Conservation (phyloP, 805 yeast species). For the Metschnikowia dekortorum region DNA sequence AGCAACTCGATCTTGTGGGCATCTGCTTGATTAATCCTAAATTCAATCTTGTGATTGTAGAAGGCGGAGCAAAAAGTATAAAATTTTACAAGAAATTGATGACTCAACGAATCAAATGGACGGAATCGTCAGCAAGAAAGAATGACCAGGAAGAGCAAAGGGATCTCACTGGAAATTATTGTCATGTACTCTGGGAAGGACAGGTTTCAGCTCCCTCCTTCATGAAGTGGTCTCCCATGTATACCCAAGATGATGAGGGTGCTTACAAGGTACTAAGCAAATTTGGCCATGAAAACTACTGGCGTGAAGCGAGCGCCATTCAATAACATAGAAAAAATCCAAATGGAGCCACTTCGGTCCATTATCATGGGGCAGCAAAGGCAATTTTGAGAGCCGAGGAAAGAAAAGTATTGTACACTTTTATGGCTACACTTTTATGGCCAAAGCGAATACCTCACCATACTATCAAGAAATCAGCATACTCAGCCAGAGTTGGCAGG, state of each 20-base stretch:
- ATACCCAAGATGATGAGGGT: conserved; percentile 47
- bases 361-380: too few species aligned
- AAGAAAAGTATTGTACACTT: too few species aligned
- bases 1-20: conserved; percentile 66
- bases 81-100: conserved; percentile 62
- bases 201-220: conserved; percentile 50
- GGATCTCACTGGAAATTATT: conserved; percentile 43
- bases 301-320: conserved; percentile 30
- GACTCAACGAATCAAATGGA: conserved; percentile 67
- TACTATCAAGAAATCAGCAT: too few species aligned
- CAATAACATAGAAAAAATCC: background rate
- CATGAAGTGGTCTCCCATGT: conserved; percentile 64
- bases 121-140: conserved; percentile 18
- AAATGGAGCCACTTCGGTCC: too few species aligned
- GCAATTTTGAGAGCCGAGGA: too few species aligned
- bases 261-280: conserved; percentile 45
- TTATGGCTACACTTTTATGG: too few species aligned
- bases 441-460: too few species aligned
- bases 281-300: conserved; percentile 56
- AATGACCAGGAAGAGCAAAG: background rate
- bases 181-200: conserved; percentile 69
- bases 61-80: conserved; percentile 65
- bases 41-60: conserved; percentile 61
- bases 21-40: conserved; percentile 44
- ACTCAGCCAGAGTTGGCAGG: too few species aligned